phyloP scores from a whole-genome alignment of 768 basidiomycete species.

The Suillus subluteus region DNA sequence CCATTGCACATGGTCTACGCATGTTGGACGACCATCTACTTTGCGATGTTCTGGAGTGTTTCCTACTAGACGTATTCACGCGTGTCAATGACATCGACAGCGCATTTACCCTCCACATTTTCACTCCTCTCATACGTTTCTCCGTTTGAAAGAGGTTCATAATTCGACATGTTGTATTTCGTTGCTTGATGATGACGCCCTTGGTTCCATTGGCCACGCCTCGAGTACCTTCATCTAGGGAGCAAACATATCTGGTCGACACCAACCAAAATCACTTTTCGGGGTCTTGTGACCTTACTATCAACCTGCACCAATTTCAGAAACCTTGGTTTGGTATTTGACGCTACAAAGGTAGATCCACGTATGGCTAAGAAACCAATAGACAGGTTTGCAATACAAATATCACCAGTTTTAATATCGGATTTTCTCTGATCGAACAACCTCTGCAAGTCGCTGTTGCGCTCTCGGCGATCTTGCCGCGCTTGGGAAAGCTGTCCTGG shows the following conservation, averaged over 20 bases:
- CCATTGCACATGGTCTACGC: too few relatives aligned
- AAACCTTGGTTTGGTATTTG: background rate
- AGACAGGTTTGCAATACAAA: too few relatives aligned
- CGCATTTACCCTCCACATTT: background rate
- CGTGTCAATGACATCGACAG: too few relatives aligned
- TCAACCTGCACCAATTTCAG: background rate
- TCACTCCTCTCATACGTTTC: slow-evolving; percentile 1
- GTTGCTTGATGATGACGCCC: background rate
- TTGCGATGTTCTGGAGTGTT: too few relatives aligned
- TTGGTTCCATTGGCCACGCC: background rate
- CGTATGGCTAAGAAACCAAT: background rate
- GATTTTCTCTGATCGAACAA: background rate
- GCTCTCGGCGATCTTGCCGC: background rate
- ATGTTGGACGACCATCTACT: too few relatives aligned
- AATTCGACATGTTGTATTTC: background rate
- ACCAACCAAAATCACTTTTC: background rate
- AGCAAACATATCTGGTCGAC: background rate
- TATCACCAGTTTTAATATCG: background rate
- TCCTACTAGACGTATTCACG: background rate
- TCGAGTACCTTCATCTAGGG: background rate
- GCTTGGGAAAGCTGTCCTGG: background rate
- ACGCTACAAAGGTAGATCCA: background rate
- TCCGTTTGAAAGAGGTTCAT: background rate
- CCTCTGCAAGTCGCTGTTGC: background rate
- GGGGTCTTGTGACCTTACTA: background rate